phyloP scores from a whole-genome alignment of 2,329 filamentous ascomycete genomes.

The Scytalidium lignicola region DNA sequence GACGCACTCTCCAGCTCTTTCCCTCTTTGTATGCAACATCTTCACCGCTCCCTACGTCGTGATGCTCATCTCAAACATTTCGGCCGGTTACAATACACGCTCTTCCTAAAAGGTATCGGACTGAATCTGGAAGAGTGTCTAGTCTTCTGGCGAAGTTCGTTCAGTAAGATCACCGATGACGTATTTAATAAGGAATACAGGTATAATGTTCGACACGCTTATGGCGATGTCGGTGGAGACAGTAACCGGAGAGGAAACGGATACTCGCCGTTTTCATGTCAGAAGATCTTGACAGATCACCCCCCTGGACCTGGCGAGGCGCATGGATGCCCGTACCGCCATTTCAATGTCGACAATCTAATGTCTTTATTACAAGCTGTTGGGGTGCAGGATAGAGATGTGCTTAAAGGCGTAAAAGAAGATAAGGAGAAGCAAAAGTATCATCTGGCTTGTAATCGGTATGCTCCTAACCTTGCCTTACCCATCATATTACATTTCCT shows the following conservation, averaged over 20 bases:
- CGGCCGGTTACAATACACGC: slow-evolving; percentile 86
- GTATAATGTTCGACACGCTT: slow-evolving; percentile 93
- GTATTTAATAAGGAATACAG: slow-evolving; percentile 96
- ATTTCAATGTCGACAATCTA: slow-evolving; percentile 86
- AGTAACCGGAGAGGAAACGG: slow-evolving; percentile 79
- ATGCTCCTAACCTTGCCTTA: slow-evolving; percentile 21
- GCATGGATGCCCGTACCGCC: slow-evolving; percentile 94
- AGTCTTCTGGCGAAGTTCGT: slow-evolving; percentile 82
- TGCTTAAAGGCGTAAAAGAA: slow-evolving; percentile 77
- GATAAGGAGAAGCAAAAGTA: slow-evolving; percentile 86
- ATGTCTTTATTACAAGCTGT: slow-evolving; percentile 68
- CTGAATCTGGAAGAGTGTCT: slow-evolving; percentile 88
- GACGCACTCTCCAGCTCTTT: slow-evolving; percentile 77
- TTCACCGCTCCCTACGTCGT: slow-evolving; percentile 80
- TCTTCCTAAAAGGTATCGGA: slow-evolving; percentile 95
- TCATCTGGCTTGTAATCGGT: slow-evolving; percentile 93
- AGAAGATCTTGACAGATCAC: slow-evolving; percentile 89
- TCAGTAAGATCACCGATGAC: slow-evolving; percentile 85
- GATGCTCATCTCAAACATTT: slow-evolving; percentile 91
- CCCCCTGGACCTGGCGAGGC: slow-evolving; percentile 81
- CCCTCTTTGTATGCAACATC: slow-evolving; percentile 88
- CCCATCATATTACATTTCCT: not conserved
- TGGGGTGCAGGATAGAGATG: slow-evolving; percentile 71
- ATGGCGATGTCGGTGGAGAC: slow-evolving; percentile 94
- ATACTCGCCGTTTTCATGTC: slow-evolving; percentile 88